A percentile compares a stretch with the other conserved stretches of the same genome.
Evolutionary conservation across 345 rosid genomes (phyloP).

Genomic region (Gossypium ekmanianum): DNA sequence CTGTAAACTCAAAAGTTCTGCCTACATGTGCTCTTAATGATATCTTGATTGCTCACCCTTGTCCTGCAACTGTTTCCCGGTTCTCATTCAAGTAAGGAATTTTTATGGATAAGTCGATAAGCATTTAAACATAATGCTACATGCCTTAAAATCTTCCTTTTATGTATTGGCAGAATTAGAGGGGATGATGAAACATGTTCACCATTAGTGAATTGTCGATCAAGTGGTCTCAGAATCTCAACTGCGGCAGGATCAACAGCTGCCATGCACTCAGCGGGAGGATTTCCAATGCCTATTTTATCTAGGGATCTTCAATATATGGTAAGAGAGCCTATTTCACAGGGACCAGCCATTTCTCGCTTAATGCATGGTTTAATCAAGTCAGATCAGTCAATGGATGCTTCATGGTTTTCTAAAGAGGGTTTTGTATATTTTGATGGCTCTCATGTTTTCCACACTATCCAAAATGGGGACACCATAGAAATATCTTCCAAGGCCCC

Average conservation of each 20-base stretch:
- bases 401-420: constrained; percentile 58
- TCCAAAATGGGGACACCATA: constrained; percentile 55
- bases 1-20: constrained; percentile 55
- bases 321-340: constrained; percentile 88
- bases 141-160: background rate
- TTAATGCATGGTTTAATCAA: constrained; percentile 64
- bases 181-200: constrained; percentile 35
- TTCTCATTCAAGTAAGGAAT: constrained; percentile 71
- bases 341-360: constrained; percentile 30
- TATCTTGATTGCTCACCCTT: constrained; percentile 68
- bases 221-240: constrained; percentile 89
- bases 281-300: constrained; percentile 64
- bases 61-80: constrained; percentile 76
- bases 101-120: background rate
- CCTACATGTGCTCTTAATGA: constrained; percentile 73
- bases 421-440: constrained; percentile 78
- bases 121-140: background rate
- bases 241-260: constrained; percentile 90
- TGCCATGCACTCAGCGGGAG: constrained; percentile 93
- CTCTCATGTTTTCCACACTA: constrained; percentile 44
- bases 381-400: constrained; percentile 48
- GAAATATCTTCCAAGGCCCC: constrained; percentile 69
- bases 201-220: constrained; percentile 58
- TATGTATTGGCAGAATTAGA: constrained; percentile 44
- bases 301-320: constrained; percentile 70